Evolutionary conservation across 2,329 filamentous ascomycete species (phyloP).

Genomic region (Bisporella sp.): DNA sequence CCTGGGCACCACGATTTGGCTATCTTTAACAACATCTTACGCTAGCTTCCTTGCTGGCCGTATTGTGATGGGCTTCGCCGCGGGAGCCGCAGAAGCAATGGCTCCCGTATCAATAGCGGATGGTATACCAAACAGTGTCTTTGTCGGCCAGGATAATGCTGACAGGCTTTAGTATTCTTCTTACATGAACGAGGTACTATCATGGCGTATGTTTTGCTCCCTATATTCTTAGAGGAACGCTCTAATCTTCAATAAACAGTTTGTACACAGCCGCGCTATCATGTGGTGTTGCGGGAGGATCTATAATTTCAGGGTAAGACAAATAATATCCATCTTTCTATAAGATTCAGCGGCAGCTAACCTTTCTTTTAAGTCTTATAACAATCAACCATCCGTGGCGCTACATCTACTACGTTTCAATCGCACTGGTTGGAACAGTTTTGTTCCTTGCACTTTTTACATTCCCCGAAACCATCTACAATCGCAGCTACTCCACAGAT

Average conservation of each 20-base stretch:
- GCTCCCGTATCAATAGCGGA: constrained; percentile 53
- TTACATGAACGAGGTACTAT: constrained; percentile 50
- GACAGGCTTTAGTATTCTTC: constrained; percentile 39
- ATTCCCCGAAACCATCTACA: constrained; percentile 48
- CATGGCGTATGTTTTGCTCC: constrained; percentile 15
- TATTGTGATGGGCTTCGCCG: constrained; percentile 14
- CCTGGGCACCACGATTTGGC: constrained; percentile 10
- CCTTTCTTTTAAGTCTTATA: constrained; percentile 26
- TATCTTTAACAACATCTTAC: constrained; percentile 9
- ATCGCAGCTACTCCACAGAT: constrained; percentile 21
- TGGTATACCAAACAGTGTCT: background rate
- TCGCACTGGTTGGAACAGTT: constrained; percentile 41
- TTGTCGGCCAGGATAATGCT: background rate
- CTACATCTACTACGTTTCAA: constrained; percentile 43
- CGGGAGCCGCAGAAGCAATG: constrained; percentile 44
- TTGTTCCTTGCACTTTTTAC: constrained; percentile 43
- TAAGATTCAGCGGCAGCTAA: background rate
- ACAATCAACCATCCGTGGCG: constrained; percentile 42
- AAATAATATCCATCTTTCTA: constrained; percentile 39
- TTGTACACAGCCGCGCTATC: constrained; percentile 23
- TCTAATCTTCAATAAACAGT: background rate
- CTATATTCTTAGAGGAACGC: background rate
- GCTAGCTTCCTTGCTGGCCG: constrained; percentile 14
- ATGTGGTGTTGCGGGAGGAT: constrained; percentile 41
- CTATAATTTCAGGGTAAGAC: constrained; percentile 41